Percentiles rank a stretch among this genome's conserved stretches.
phyloP scores from a whole-genome alignment of 2,329 filamentous ascomycete genomes.

The Ceratocystis colombiana region DNA sequence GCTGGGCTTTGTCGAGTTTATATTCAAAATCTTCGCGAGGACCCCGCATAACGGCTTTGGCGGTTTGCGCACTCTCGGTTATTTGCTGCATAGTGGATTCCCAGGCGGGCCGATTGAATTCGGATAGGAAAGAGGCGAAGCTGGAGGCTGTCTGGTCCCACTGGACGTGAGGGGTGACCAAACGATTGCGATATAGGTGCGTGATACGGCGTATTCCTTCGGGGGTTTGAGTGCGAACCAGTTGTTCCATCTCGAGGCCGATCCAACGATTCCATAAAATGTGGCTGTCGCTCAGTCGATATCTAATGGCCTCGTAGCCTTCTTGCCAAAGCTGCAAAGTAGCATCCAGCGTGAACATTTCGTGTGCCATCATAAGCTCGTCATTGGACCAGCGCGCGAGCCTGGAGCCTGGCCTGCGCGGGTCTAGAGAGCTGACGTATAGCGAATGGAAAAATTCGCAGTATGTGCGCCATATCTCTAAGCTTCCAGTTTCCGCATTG shows the following conservation, averaged over 20 bases:
- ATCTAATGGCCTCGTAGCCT: slow-evolving; percentile 60
- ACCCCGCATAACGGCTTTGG: slow-evolving; percentile 50
- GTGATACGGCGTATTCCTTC: slow-evolving; percentile 55
- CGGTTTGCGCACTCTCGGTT: slow-evolving; percentile 51
- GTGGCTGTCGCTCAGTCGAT: slow-evolving; percentile 66
- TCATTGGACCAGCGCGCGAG: slow-evolving; percentile 47
- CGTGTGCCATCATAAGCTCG: slow-evolving; percentile 57
- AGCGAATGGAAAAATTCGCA: slow-evolving; percentile 68
- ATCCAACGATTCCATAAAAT: slow-evolving; percentile 71
- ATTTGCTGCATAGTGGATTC: slow-evolving; percentile 63
- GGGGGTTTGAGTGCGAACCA: slow-evolving; percentile 46
- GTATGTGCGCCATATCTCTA: slow-evolving; percentile 65
- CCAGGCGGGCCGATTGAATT: slow-evolving; percentile 60
- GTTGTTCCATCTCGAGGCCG: slow-evolving; percentile 58
- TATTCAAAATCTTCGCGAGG: slow-evolving; percentile 59
- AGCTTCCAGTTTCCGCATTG: slow-evolving; percentile 60
- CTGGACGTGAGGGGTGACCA: slow-evolving; percentile 60
- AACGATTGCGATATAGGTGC: slow-evolving; percentile 58
- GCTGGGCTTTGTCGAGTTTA: slow-evolving; percentile 49
- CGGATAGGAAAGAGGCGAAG: slow-evolving; percentile 64
- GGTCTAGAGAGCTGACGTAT: slow-evolving; percentile 36
- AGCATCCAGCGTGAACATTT: slow-evolving; percentile 59
- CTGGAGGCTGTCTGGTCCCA: slow-evolving; percentile 66
- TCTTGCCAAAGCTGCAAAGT: slow-evolving; percentile 61
- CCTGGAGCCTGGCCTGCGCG: slow-evolving; percentile 19